Percentiles rank a stretch among this genome's conserved stretches.
Evolutionary conservation across 306 rosid genomes (phyloP).

Genomic region (Begonia peltatifolia): DNA sequence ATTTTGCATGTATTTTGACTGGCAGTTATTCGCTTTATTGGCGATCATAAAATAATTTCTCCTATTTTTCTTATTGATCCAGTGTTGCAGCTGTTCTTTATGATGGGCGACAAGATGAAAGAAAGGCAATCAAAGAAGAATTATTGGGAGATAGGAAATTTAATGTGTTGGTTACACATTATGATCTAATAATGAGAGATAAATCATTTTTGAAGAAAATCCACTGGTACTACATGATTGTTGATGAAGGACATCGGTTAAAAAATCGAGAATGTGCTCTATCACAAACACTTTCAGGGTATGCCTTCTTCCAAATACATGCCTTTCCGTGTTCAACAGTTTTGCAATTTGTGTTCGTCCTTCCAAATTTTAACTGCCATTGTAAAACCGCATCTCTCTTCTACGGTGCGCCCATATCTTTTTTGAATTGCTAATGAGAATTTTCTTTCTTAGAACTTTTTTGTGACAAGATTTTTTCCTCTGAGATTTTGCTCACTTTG

Average conservation of each 20-base stretch:
- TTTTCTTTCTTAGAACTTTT: too few species aligned
- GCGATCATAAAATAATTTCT: not conserved
- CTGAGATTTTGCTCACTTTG: too few species aligned
- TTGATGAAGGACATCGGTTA: constrained; percentile 97
- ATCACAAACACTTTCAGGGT: constrained; percentile 94
- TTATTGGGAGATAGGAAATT: constrained; percentile 81
- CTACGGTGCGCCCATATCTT: too few species aligned
- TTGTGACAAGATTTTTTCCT: too few species aligned
- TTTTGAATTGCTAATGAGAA: too few species aligned
- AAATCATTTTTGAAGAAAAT: constrained; percentile 89
- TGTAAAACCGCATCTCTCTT: too few species aligned
- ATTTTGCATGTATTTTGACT: not conserved
- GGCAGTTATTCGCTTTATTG: too few species aligned
- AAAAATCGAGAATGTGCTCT: constrained; percentile 96
- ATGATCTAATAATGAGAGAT: constrained; percentile 98
- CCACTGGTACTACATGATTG: constrained; percentile 82
- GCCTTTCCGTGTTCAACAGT: constrained; percentile 5
- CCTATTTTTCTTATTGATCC: constrained; percentile 13
- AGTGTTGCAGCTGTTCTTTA: constrained; percentile 77
- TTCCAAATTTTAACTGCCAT: not conserved
- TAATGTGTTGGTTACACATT: constrained; percentile 86
- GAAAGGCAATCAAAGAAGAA: constrained; percentile 88
- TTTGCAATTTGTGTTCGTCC: not conserved
- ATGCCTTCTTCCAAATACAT: constrained; percentile 12
- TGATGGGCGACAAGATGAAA: constrained; percentile 87